Evolutionary conservation across 176 grass and related monocot species (phyloP).

Genomic region (Paspalum notatum): DNA sequence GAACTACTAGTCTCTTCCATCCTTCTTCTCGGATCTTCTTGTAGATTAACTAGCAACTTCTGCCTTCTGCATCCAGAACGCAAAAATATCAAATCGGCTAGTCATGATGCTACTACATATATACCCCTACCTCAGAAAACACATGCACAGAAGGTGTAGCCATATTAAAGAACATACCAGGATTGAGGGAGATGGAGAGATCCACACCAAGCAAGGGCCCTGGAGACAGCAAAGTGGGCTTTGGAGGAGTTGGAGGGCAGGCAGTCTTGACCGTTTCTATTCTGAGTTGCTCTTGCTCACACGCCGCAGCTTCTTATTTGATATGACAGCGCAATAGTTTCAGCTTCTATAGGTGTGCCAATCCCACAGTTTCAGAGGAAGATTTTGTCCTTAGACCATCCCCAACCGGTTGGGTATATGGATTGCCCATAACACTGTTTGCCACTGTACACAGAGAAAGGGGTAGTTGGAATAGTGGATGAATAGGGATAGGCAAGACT

Average conservation of each 20-base stretch:
- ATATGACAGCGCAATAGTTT: slow-evolving; percentile 24
- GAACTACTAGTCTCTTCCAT: slow-evolving; percentile 54
- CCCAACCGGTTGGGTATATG: too few relatives aligned
- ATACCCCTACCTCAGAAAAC: not conserved
- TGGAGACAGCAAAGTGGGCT: slow-evolving; percentile 5
- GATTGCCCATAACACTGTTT: too few relatives aligned
- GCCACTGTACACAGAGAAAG: too few relatives aligned
- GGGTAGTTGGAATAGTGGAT: too few relatives aligned
- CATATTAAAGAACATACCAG: slow-evolving; percentile 32
- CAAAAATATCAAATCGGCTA: not conserved
- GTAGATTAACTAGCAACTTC: not conserved
- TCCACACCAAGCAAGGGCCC: slow-evolving; percentile 33
- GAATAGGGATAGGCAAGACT: too few relatives aligned
- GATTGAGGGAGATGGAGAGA: not conserved
- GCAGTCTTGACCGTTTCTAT: slow-evolving; percentile 29
- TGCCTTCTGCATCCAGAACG: slow-evolving; percentile 11
- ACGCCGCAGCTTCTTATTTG: slow-evolving; percentile 42
- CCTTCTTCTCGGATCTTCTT: slow-evolving; percentile 15
- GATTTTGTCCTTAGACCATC: slow-evolving; percentile 56
- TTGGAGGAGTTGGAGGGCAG: slow-evolving; percentile 21
- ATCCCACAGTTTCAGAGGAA: slow-evolving; percentile 44
- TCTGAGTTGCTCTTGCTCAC: slow-evolving; percentile 18
- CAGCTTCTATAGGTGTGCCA: slow-evolving; percentile 35
- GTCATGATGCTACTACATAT: not conserved
- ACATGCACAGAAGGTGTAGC: not conserved